A percentile compares a stretch with the other conserved stretches of the same genome.
These are phyloP conservation scores for Cyclocybe cylindracea DNA, from an alignment of 768 basidiomycete genomes.

Conservation along the genomic window DNA sequence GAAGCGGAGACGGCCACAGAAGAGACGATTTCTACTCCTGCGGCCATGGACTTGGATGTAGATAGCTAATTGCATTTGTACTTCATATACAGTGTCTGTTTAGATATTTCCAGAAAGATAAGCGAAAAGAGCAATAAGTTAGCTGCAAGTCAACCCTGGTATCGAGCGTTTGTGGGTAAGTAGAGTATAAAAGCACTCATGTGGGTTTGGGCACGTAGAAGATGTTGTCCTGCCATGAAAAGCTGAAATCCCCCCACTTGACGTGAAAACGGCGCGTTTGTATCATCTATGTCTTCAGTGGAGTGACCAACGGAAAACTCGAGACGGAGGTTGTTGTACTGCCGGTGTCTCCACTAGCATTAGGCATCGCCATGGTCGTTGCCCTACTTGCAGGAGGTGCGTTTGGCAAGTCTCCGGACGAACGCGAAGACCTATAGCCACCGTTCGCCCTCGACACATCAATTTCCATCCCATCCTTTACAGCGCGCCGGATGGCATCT, in stretches of 20 bases:
- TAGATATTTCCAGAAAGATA: not conserved
- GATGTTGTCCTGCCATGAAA: slow-evolving; percentile 10
- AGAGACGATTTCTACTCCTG: slow-evolving; percentile 36
- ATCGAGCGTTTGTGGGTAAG: too few species aligned
- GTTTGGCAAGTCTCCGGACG: not conserved
- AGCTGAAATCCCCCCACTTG: slow-evolving; percentile 16
- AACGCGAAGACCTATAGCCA: not conserved
- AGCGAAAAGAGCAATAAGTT: not conserved
- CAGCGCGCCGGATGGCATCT: slow-evolving; percentile 31
- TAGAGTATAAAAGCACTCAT: not conserved
- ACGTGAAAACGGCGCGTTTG: slow-evolving; percentile 8
- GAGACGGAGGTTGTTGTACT: not conserved
- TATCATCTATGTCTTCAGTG: slow-evolving; percentile 12
- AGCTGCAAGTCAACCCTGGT: not conserved
- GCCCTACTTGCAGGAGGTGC: not conserved
- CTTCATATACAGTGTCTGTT: not conserved
- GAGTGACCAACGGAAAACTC: not conserved
- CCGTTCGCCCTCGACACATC: not conserved
- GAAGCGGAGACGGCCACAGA: slow-evolving; percentile 22
- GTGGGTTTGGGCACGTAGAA: not conserved
- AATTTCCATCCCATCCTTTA: slow-evolving; percentile 21
- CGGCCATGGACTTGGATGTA: slow-evolving; percentile 26
- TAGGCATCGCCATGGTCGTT: not conserved
- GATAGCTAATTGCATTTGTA: slow-evolving; percentile 14
- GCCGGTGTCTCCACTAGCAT: not conserved